These are phyloP conservation scores for Wickerhamiella occidentalis DNA, from an alignment of 805 yeast species.

Conservation along the genomic window DNA sequence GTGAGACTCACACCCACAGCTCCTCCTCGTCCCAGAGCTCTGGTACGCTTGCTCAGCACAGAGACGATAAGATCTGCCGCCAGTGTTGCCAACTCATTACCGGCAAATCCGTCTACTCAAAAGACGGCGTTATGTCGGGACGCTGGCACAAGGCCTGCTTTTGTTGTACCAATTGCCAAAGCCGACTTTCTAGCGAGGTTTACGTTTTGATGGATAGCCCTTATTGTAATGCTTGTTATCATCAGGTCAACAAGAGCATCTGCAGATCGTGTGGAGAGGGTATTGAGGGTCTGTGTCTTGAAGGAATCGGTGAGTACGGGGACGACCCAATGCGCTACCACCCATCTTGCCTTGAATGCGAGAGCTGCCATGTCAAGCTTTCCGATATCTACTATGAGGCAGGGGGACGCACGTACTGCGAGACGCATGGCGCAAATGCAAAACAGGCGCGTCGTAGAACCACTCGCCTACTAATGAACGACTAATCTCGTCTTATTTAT, in stretches of 20 bases:
- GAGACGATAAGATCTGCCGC: conserved; percentile 40
- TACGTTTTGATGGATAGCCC: conserved; percentile 73
- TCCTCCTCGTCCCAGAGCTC: background rate
- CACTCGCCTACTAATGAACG: conserved; percentile 5
- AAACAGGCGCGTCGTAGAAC: conserved; percentile 17
- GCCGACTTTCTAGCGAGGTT: conserved; percentile 25
- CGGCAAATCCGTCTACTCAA: conserved; percentile 68
- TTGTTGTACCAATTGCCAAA: conserved; percentile 52
- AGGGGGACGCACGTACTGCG: conserved; percentile 27
- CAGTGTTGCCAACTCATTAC: conserved; percentile 46
- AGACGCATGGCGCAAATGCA: conserved; percentile 25
- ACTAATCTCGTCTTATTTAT: background rate
- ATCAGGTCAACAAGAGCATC: conserved; percentile 57
- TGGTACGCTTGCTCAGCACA: background rate
- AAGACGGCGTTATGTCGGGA: conserved; percentile 50
- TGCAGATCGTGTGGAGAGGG: conserved; percentile 63
- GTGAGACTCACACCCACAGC: background rate
- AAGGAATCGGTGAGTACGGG: conserved; percentile 29
- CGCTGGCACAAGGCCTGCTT: conserved; percentile 93
- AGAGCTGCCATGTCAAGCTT: conserved; percentile 36
- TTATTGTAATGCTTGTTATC: conserved; percentile 69
- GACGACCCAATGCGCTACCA: conserved; percentile 48
- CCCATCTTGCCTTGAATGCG: conserved; percentile 56
- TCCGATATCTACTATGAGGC: conserved; percentile 27
- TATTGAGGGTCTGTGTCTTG: conserved; percentile 85